These are phyloP conservation scores for Hymenochaete sp. DNA, from an alignment of 1,284 basidiomycete genomes.

Conservation along the genomic window DNA sequence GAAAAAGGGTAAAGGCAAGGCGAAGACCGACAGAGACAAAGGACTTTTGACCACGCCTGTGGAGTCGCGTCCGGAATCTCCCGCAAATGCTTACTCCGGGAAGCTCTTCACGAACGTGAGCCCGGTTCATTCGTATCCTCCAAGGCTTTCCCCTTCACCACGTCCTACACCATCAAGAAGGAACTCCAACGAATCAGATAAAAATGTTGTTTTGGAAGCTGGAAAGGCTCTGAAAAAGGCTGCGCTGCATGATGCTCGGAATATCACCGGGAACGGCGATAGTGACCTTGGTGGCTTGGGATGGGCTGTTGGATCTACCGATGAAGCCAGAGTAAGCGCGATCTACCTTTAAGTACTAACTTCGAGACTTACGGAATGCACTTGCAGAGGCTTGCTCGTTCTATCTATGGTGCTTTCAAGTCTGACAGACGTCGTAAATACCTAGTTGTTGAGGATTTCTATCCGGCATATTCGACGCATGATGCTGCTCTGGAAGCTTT, in stretches of 20 bases:
- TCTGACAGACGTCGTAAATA: slow-evolving; percentile 43
- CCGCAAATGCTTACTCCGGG: not conserved
- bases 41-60: slow-evolving; percentile 8
- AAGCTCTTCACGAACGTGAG: not conserved
- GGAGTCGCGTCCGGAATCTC: slow-evolving; percentile 12
- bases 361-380: not conserved
- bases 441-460: slow-evolving; percentile 61
- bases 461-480: slow-evolving; percentile 53
- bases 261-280: slow-evolving; percentile 45
- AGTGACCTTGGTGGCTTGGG: slow-evolving; percentile 33
- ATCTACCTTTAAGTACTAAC: not conserved
- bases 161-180: slow-evolving; percentile 12
- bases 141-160: slow-evolving; percentile 5
- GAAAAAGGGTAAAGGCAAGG: slow-evolving; percentile 30
- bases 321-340: slow-evolving; percentile 55
- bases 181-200: slow-evolving; percentile 26
- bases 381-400: slow-evolving; percentile 50
- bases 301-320: slow-evolving; percentile 46
- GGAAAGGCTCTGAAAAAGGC: slow-evolving; percentile 59
- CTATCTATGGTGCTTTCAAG: slow-evolving; percentile 59
- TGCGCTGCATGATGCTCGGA: slow-evolving; percentile 65
- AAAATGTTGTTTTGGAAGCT: slow-evolving; percentile 38
- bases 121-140: slow-evolving; percentile 13
- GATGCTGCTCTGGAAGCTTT: slow-evolving; percentile 59
- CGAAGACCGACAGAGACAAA: slow-evolving; percentile 12